Evolutionary conservation across 345 rosid genomes (phyloP), one percentile per base, ranked within the genome.

Genomic region (Camelina sativa): DNA sequence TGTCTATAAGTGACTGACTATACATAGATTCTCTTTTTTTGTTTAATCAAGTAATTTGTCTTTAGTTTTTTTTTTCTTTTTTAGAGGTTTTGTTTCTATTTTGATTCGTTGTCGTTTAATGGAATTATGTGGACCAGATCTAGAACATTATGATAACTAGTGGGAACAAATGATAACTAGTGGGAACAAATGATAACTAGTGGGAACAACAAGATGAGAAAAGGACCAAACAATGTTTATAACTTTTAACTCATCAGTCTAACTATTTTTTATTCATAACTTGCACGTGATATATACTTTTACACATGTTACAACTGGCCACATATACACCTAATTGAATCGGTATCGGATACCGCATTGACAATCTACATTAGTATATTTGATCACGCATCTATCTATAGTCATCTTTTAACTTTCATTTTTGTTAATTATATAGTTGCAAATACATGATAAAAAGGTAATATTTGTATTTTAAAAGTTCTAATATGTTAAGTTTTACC

Each of bases 91-190:
- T 61, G 17, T 40, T 37, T 66, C 43, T 51, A 13, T 28, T 2
- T 50, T 38, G 4, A 37, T 9, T 28, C 56, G 15, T 38, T 68
- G 47, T 67, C 48, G 55, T 74, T 75, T 59, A 3, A 40, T n/a
- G 16, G n/a, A 22, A 65, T 13, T 11, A 67, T 60, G 73, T 67
- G 73, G 73, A 25, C 73, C 67, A 37, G 41, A 73, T 73, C 38
- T 74, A 16, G 51, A 19, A 46, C 78, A 58, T 57, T 22, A 67
- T 28, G 55, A 41, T 60, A 51, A 62, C 74, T 50, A 60, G 69
- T 68, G 74, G 79, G 63, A 68, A 15, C 69, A 30, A 60, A n/a
- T n/a, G n/a, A n/a, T n/a, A n/a, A n/a, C n/a, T n/a, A n/a, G n/a
- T n/a, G n/a, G n/a, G n/a, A n/a, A n/a, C n/a, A n/a, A n/a, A 67